Conservation (phyloP, 345 rosid species). For the Bruguiera sexangula region DNA sequence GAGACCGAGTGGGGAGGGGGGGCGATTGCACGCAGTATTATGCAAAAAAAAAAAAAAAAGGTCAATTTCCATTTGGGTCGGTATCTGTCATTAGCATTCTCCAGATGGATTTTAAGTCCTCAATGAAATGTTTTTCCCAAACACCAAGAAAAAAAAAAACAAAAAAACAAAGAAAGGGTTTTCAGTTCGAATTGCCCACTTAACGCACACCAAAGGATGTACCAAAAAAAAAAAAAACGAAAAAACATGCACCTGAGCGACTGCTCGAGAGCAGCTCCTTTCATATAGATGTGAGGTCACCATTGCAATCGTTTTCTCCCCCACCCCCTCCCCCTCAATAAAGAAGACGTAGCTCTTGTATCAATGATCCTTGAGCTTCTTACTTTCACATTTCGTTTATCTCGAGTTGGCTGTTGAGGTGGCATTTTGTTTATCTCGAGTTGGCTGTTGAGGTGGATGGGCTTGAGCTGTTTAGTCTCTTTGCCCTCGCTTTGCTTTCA, state of each 20-base stretch:
- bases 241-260: not conserved
- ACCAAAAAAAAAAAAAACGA: too few species aligned
- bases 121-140: constrained; percentile 11
- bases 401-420: too few species aligned
- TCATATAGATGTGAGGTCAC: not conserved
- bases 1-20: not conserved
- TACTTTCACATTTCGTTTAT: too few species aligned
- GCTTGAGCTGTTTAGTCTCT: too few species aligned
- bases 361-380: too few species aligned
- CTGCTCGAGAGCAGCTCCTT: not conserved
- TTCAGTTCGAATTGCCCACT: constrained; percentile 2
- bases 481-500: too few species aligned
- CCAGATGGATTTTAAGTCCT: constrained; percentile 34
- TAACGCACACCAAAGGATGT: not conserved
- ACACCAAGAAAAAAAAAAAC: not conserved
- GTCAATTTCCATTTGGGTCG: constrained; percentile 38
- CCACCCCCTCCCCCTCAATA: too few species aligned
- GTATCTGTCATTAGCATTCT: constrained; percentile 44
- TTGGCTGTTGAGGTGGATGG: too few species aligned
- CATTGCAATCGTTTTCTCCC: not conserved
- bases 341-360: too few species aligned
- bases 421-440: too few species aligned
- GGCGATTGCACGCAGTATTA: constrained; percentile 1
- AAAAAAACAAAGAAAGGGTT: not conserved
- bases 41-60: not conserved